phyloP scores from a whole-genome alignment of 1,139 yeast species.

The Yamadazyma epiphylla region DNA sequence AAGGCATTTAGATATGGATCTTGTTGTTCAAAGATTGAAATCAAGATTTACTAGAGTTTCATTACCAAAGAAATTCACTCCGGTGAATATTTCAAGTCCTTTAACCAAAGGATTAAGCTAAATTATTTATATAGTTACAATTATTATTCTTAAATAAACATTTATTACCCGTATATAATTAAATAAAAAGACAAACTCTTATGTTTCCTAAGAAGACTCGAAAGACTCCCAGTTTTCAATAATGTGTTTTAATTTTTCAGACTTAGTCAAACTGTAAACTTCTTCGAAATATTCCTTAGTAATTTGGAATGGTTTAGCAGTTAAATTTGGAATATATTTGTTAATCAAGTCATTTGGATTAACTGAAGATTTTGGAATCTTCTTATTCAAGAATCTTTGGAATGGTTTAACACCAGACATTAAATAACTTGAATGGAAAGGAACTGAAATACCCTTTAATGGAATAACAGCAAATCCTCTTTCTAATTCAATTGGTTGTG shows the following conservation, averaged over 20 bases:
- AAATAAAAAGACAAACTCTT: neutral
- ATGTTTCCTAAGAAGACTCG: conserved; percentile 50
- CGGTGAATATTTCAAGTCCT: conserved; percentile 82
- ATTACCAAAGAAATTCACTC: conserved; percentile 86
- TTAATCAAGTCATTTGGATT: conserved; percentile 91
- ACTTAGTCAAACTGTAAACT: conserved; percentile 85
- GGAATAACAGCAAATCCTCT: conserved; percentile 99
- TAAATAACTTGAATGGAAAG: conserved; percentile 97
- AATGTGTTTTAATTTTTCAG: conserved; percentile 85
- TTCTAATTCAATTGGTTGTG: conserved; percentile 94
- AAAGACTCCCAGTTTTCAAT: conserved; percentile 94
- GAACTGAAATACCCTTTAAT: conserved; percentile 96
- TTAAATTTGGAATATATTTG: conserved; percentile 96
- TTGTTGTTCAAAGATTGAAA: conserved; percentile 77
- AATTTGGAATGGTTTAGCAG: conserved; percentile 94
- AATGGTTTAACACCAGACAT: conserved; percentile 98
- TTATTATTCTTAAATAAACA: conserved; percentile 1
- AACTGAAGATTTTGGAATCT: conserved; percentile 91
- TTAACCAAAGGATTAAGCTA: conserved; percentile 24
- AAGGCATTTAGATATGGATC: conserved; percentile 88
- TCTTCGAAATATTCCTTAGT: conserved; percentile 96
- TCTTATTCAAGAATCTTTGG: conserved; percentile 95
- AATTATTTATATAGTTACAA: neutral
- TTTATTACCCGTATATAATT: neutral
- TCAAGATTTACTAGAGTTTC: conserved; percentile 83